Conservation (phyloP, 2,329 filamentous ascomycete species). For the Colletotrichum viniferum region DNA sequence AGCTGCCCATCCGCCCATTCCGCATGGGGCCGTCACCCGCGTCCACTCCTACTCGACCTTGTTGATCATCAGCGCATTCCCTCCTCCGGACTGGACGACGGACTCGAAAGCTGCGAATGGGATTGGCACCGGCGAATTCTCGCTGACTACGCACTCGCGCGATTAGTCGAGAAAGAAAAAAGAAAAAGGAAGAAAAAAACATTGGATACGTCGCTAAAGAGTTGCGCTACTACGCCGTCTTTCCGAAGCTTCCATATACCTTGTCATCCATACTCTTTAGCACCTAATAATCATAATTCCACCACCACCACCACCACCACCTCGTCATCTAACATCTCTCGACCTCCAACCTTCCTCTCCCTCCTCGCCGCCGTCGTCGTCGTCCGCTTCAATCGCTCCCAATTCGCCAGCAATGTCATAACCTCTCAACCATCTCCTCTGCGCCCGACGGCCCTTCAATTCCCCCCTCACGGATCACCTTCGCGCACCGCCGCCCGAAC, state of each 20-base stretch:
- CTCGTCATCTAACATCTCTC: not conserved
- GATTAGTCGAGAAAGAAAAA: not conserved
- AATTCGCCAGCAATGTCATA: not conserved
- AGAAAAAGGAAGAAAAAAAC: too few relatives aligned
- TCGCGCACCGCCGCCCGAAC: not conserved
- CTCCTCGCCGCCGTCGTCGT: not conserved
- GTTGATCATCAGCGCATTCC: not conserved
- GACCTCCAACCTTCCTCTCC: not conserved
- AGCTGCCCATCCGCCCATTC: conserved; percentile 4
- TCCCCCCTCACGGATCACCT: not conserved
- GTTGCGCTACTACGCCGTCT: not conserved
- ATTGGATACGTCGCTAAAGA: not conserved
- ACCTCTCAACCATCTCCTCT: not conserved
- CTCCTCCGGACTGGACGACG: not conserved
- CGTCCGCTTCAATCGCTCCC: not conserved
- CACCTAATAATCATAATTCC: not conserved
- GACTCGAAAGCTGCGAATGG: not conserved
- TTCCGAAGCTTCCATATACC: conserved; percentile 9
- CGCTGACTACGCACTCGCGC: not conserved
- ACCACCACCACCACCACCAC: not conserved
- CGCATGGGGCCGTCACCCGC: not conserved
- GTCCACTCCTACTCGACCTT: not conserved
- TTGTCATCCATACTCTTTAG: not conserved
- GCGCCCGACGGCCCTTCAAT: not conserved
- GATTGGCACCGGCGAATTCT: not conserved